Evolutionary conservation across 2,329 filamentous ascomycete genomes (phyloP), one percentile per base, ranked within the genome.

Genomic region (Nectriaceae sp.): DNA sequence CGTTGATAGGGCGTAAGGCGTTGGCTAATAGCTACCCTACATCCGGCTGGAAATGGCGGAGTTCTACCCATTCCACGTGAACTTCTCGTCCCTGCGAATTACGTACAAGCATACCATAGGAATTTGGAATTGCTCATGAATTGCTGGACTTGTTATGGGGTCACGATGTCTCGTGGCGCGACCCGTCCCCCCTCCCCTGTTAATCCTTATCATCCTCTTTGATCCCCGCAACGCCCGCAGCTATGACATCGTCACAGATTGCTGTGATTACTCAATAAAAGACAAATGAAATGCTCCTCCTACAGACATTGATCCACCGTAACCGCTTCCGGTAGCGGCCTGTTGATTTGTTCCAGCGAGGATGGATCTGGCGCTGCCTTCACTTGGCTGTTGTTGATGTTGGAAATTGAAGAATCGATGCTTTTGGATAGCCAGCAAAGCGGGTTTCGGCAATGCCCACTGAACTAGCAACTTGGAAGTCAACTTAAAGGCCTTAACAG

Each of bases 191-290:
- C n/a, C n/a, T 29, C 6, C 13, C 13, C 13, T 29, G 24, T 29
- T 29, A 6, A 29, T 13, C 24, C 13, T 29, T 29, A 6, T 29
- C 13, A 13, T 29, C 24, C 22, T 11, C 1, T 21, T 5, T n/a
- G 16, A 5, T 35, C 29, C 39, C 40, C 45, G 35, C 45, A n/a
- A 33, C 42, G 19, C 24, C 11, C 26, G 24, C 40, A 41, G 24
- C 16, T 41, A 24, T 26, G 33, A 22, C 6, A 24, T 22, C 26
- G 38, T 33, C 18, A 39, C 22, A 43, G 20, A 47, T 31, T 15
- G 15, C 29, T 31, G 20, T 20, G n/a, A 44, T 41, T 39, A 36
- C 31, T 37, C 15, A 39, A 41, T 18, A 24, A 10, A 5, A 22
- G 10, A 43, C 29, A 36, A 15, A 31, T 13, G 1, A n/a, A 16